Percentiles rank a stretch among this genome's conserved stretches.
phyloP scores from a whole-genome alignment of 202 grass and related monocot species.

The Hordeum pubiflorum region DNA sequence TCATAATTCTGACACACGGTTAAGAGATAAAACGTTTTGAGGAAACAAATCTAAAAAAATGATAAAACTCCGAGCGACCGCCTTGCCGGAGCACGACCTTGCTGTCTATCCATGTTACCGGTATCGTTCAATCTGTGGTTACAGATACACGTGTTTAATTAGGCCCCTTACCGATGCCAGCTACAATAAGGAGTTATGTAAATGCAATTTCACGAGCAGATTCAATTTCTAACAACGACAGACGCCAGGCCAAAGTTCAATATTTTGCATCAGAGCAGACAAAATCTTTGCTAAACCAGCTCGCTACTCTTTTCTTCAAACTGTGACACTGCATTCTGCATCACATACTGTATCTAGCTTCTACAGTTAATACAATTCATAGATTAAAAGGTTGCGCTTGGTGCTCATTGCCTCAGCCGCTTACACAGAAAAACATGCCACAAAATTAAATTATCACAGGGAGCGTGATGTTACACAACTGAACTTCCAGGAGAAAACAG shows the following conservation, averaged over 20 bases:
- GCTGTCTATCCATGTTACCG: too few species aligned
- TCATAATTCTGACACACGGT: too few species aligned
- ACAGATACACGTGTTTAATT: too few species aligned
- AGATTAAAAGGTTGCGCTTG: not conserved
- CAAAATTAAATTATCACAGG: not conserved
- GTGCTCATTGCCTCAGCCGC: not conserved
- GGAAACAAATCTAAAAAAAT: too few species aligned
- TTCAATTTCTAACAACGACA: not conserved
- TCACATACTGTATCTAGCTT: not conserved
- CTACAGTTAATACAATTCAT: not conserved
- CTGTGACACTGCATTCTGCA: not conserved
- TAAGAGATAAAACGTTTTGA: too few species aligned
- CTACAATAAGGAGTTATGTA: not conserved
- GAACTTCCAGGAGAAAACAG: not conserved
- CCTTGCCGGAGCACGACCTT: too few species aligned
- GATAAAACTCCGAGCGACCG: too few species aligned
- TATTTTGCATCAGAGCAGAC: not conserved
- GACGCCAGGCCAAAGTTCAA: not conserved
- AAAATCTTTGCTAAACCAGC: not conserved
- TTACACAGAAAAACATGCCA: conserved; percentile 16
- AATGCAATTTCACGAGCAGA: not conserved
- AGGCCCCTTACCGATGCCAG: too few species aligned
- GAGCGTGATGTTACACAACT: conserved; percentile 11
- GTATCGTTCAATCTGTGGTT: too few species aligned
- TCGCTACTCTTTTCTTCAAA: not conserved